Evolutionary conservation across 768 basidiomycete species (phyloP).

Genomic region (Mycena polygramma): DNA sequence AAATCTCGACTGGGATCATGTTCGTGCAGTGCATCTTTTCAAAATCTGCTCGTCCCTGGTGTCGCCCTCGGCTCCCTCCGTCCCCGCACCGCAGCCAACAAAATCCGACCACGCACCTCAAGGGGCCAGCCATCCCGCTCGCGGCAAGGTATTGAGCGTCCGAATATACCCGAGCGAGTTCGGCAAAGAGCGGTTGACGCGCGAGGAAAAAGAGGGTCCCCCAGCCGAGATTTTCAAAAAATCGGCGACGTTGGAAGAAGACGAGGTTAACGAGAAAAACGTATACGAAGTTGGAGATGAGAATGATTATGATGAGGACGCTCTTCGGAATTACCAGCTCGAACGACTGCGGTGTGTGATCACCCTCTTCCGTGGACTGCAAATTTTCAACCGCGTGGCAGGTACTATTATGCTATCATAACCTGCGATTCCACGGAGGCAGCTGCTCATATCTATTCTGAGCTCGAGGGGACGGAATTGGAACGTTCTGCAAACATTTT

Average conservation of each 20-base stretch:
- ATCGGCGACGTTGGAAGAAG: constrained; percentile 55
- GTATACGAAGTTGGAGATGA: constrained; percentile 77
- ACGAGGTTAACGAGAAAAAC: constrained; percentile 73
- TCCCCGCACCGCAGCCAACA: constrained; percentile 39
- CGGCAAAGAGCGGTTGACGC: constrained; percentile 87
- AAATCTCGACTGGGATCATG: constrained; percentile 98
- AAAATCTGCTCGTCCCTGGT: constrained; percentile 93
- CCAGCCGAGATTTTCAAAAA: constrained; percentile 86
- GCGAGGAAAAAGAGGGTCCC: constrained; percentile 92
- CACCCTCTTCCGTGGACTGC: constrained; percentile 9
- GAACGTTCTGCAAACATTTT: constrained; percentile 97
- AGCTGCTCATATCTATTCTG: constrained; percentile 83
- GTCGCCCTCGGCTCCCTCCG: constrained; percentile 65
- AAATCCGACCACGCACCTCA: constrained; percentile 36
- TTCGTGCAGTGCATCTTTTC: constrained; percentile 90
- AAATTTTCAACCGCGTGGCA: constrained; percentile 47
- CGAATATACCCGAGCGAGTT: constrained; percentile 94
- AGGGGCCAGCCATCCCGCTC: constrained; percentile 52
- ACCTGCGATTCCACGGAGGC: constrained; percentile 86
- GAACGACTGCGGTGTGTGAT: constrained; percentile 85
- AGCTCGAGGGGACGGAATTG: constrained; percentile 94
- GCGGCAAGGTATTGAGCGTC: constrained; percentile 81
- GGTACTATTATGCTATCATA: constrained; percentile 96
- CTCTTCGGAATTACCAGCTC: constrained; percentile 90
- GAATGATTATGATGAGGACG: constrained; percentile 89